A percentile compares a stretch with the other conserved stretches of the same genome.
Conservation (phyloP, 192 early-diverging fungal species). For the Coemansia sp. region DNA sequence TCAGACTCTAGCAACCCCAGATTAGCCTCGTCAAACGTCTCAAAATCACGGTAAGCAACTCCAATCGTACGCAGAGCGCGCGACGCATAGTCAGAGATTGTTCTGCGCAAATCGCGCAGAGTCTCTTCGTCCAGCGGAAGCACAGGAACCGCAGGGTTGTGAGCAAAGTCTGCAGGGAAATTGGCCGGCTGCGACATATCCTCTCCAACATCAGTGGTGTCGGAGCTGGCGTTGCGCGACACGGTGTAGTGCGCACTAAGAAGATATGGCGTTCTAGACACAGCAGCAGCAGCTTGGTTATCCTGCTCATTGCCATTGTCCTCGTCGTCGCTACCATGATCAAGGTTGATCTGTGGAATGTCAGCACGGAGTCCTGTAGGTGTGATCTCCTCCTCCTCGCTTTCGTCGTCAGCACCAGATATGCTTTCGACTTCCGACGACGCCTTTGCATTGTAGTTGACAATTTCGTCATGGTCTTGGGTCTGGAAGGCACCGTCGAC, state of each 20-base stretch:
- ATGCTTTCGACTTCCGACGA: conserved; percentile 7
- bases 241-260: conserved; percentile 50
- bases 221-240: conserved; percentile 39
- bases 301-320: neutral
- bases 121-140: conserved; percentile 55
- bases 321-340: conserved; percentile 48
- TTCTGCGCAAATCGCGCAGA: conserved; percentile 44
- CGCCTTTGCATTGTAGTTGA: conserved; percentile 29
- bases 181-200: conserved; percentile 15
- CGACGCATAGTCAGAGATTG: conserved; percentile 51
- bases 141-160: conserved; percentile 53
- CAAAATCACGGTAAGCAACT: conserved; percentile 83
- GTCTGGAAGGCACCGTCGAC: conserved; percentile 55
- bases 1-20: conserved; percentile 46
- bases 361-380: conserved; percentile 15
- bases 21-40: conserved; percentile 59
- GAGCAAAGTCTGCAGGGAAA: conserved; percentile 49
- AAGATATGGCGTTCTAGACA: conserved; percentile 25
- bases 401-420: conserved; percentile 18
- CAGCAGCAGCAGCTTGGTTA: neutral
- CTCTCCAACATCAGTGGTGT: conserved; percentile 51
- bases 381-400: conserved; percentile 13
- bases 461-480: conserved; percentile 48
- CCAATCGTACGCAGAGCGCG: conserved; percentile 90
- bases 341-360: conserved; percentile 56